Evolutionary conservation across 805 yeast genomes (phyloP).

Genomic region (Zygoascus biomembranicola): DNA sequence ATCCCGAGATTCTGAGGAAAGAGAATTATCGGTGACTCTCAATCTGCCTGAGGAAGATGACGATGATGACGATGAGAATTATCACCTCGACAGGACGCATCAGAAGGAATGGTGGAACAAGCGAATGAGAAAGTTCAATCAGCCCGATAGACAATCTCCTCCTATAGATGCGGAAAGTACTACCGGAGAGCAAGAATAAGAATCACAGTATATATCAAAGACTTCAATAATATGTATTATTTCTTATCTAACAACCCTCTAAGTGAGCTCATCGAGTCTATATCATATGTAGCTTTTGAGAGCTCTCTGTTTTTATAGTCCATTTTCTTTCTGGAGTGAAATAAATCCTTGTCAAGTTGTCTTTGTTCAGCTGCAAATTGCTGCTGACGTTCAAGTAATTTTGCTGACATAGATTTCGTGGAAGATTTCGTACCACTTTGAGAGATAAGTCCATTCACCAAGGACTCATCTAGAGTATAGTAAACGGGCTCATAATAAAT

Average conservation of each 20-base stretch:
- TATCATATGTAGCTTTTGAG: slow-evolving; percentile 3
- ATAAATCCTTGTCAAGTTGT: background rate
- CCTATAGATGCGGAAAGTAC: too few relatives aligned
- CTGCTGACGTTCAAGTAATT: background rate
- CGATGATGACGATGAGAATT: slow-evolving; percentile 17
- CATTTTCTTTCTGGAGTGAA: background rate
- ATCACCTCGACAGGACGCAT: slow-evolving; percentile 11
- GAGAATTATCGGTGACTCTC: slow-evolving; percentile 4
- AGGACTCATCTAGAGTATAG: background rate
- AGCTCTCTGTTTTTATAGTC: background rate
- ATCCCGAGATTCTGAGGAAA: slow-evolving; percentile 4
- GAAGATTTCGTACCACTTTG: background rate
- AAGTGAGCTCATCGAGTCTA: slow-evolving; percentile 2
- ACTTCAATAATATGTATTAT: background rate
- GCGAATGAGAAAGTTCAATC: slow-evolving; percentile 12
- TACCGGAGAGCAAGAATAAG: too few relatives aligned
- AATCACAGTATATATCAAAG: too few relatives aligned
- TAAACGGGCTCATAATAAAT: slow-evolving; percentile 2
- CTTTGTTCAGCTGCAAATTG: background rate
- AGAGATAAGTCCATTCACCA: background rate
- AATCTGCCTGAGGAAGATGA: slow-evolving; percentile 14
- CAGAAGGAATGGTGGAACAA: slow-evolving; percentile 16
- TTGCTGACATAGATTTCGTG: background rate
- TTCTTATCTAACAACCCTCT: background rate
- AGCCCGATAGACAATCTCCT: background rate